Conservation (phyloP, 768 basidiomycete genomes). For the Asterophora lycoperdoides region DNA sequence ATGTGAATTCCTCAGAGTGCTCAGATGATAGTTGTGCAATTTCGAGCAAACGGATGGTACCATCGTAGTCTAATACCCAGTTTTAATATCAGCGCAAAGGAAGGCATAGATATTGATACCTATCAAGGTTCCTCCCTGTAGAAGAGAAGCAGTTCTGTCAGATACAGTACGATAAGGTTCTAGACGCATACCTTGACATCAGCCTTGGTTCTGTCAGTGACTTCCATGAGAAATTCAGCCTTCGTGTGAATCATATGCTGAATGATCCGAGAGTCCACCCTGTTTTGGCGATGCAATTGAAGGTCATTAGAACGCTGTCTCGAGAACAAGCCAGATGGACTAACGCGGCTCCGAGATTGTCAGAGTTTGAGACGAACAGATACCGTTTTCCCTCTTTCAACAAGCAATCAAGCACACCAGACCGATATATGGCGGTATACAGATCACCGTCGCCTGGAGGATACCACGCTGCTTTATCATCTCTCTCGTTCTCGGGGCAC, state of each 20-base stretch:
- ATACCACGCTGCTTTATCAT: conserved; percentile 82
- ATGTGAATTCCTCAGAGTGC: conserved; percentile 81
- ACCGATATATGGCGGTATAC: conserved; percentile 73
- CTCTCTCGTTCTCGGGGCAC: conserved; percentile 57
- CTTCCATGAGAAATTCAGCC: conserved; percentile 91
- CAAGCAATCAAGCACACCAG: conserved; percentile 73
- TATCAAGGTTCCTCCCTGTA: conserved; percentile 67
- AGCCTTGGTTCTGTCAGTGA: conserved; percentile 96
- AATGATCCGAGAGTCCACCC: conserved; percentile 73
- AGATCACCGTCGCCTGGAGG: conserved; percentile 87
- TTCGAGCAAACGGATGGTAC: conserved; percentile 70
- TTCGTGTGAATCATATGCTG: conserved; percentile 73
- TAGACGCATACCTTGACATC: conserved; percentile 41
- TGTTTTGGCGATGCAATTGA: conserved; percentile 20
- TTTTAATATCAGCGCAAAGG: not conserved
- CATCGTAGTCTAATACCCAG: conserved; percentile 56
- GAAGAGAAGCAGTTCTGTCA: conserved; percentile 1
- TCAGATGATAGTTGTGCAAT: conserved; percentile 80
- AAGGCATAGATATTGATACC: conserved; percentile 18
- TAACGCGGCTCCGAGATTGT: conserved; percentile 78
- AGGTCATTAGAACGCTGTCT: conserved; percentile 13
- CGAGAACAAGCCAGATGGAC: conserved; percentile 24
- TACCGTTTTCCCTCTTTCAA: conserved; percentile 84
- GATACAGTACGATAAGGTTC: conserved; percentile 1
- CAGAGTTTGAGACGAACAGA: conserved; percentile 85